Evolutionary conservation across 345 rosid genomes (phyloP).

Genomic region (Raphanus raphanistrum): DNA sequence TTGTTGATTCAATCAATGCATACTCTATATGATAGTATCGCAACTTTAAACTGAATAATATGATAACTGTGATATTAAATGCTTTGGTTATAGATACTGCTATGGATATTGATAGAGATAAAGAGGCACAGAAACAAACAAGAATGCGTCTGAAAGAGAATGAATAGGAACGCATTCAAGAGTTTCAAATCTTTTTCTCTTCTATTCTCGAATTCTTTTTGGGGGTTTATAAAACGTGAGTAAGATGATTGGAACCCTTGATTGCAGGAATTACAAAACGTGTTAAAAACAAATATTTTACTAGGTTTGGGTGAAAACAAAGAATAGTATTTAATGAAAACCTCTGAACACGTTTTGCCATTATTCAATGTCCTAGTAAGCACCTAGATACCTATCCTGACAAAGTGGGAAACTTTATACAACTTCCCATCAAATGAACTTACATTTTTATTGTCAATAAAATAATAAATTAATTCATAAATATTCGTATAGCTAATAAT

Average conservation of each 20-base stretch:
- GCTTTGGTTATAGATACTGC: neutral
- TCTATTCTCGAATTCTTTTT: neutral
- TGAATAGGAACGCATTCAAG: neutral
- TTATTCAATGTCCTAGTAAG: conserved; percentile 2
- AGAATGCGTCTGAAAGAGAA: neutral
- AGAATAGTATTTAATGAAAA: neutral
- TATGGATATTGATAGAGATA: neutral
- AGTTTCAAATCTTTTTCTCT: neutral
- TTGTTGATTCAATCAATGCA: neutral
- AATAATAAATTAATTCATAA: neutral
- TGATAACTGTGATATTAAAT: neutral
- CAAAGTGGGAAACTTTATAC: neutral
- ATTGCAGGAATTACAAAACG: too few relatives aligned
- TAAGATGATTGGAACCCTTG: neutral
- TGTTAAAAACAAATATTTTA: neutral
- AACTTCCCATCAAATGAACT: neutral
- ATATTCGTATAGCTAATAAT: neutral
- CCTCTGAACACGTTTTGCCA: conserved; percentile 20
- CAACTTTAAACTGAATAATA: too few relatives aligned
- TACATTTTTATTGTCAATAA: neutral
- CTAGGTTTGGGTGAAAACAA: neutral
- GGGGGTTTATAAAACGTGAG: neutral
- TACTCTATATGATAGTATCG: neutral
- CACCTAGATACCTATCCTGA: neutral
- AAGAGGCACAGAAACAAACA: neutral